Conservation (phyloP, 78 protist genomes). For the Chrysochromulina tobinii region DNA sequence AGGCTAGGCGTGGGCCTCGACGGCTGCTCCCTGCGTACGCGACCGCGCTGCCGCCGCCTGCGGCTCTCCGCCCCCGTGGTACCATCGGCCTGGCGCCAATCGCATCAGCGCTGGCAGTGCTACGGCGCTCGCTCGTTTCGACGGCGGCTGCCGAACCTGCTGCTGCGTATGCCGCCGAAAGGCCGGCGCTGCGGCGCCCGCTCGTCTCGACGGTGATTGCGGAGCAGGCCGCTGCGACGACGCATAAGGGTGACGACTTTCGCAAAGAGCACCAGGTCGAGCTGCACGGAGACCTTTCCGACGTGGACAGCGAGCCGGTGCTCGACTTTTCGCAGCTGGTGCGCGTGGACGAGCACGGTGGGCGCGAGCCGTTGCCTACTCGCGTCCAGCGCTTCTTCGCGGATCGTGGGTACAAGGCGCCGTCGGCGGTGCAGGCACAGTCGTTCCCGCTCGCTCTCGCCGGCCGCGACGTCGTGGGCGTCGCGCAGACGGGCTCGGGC, state of each 20-base stretch:
- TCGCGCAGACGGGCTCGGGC: slow-evolving; percentile 97
- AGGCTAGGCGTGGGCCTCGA: too few species aligned
- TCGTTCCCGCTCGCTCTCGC: neutral
- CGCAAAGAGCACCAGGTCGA: neutral
- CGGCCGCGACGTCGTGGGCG: slow-evolving; percentile 77
- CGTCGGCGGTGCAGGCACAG: neutral
- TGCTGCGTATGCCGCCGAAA: too few species aligned
- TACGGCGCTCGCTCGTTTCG: too few species aligned
- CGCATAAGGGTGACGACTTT: neutral
- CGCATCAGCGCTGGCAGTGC: too few species aligned
- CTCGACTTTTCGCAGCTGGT: neutral
- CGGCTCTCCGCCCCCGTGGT: too few species aligned
- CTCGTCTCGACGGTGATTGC: too few species aligned
- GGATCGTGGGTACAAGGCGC: neutral
- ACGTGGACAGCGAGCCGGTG: neutral
- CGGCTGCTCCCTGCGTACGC: too few species aligned
- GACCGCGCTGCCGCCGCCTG: too few species aligned
- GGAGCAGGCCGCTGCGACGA: too few species aligned
- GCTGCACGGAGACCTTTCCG: neutral
- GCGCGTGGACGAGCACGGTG: neutral
- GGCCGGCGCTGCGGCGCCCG: too few species aligned
- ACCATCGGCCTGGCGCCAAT: too few species aligned
- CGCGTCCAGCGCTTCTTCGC: neutral
- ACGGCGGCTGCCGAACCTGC: too few species aligned
- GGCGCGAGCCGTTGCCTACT: neutral